Percentiles rank a stretch among this genome's conserved stretches.
Evolutionary conservation across 306 rosid species (phyloP).

Genomic region (Castanea sativa): DNA sequence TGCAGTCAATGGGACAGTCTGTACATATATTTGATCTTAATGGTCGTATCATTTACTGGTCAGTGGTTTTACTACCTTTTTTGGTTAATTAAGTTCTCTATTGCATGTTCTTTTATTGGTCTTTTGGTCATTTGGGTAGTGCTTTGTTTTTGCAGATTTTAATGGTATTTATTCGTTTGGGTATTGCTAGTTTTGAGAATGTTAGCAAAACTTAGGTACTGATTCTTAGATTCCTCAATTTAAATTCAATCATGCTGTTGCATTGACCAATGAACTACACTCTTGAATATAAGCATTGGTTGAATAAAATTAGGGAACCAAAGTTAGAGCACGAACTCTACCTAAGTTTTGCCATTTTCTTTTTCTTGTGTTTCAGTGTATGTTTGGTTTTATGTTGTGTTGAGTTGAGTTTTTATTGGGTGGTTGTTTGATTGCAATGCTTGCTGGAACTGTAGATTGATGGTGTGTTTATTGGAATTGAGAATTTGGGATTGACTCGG

Average conservation of each 20-base stretch:
- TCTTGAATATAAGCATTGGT: too few species aligned
- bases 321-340: too few species aligned
- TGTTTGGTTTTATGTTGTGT: not conserved
- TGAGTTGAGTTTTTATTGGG: not conserved
- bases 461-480: conserved; percentile 4
- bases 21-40: conserved; percentile 81
- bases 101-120: too few species aligned
- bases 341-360: not conserved
- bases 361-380: not conserved
- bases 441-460: conserved; percentile 11
- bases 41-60: conserved; percentile 77
- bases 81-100: too few species aligned
- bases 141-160: not conserved
- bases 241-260: too few species aligned
- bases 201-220: not conserved
- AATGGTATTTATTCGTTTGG: not conserved
- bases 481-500: conserved; percentile 1
- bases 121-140: not conserved
- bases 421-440: not conserved
- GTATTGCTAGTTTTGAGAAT: not conserved
- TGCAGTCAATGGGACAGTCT: conserved; percentile 95
- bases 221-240: too few species aligned
- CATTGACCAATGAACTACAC: too few species aligned
- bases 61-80: not conserved
- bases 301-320: too few species aligned